phyloP scores from a whole-genome alignment of 345 rosid species.

The Eucalyptus viminalis region DNA sequence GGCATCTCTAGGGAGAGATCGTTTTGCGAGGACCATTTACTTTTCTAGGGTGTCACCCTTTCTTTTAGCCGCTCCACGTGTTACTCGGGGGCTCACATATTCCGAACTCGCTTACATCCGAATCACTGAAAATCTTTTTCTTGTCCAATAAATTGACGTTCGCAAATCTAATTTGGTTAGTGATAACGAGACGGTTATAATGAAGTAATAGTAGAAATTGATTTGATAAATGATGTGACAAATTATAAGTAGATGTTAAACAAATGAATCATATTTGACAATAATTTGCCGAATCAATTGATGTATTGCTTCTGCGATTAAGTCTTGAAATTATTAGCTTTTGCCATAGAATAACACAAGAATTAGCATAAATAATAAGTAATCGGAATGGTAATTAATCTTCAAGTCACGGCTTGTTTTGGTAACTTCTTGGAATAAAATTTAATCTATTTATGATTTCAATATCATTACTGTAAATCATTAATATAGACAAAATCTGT shows the following conservation, averaged over 20 bases:
- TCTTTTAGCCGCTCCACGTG: background rate
- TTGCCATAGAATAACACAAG: background rate
- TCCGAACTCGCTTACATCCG: background rate
- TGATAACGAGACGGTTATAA: background rate
- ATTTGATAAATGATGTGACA: too few species aligned
- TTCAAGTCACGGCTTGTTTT: background rate
- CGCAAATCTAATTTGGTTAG: background rate
- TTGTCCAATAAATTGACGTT: background rate
- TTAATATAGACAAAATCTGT: background rate
- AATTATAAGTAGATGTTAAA: background rate
- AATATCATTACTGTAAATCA: background rate
- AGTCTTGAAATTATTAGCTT: background rate
- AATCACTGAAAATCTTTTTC: background rate
- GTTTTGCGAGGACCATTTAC: background rate
- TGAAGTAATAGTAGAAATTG: background rate
- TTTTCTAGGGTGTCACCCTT: background rate
- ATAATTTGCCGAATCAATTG: background rate
- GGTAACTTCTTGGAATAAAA: background rate
- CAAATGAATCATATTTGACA: background rate
- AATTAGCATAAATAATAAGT: background rate
- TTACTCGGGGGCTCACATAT: background rate
- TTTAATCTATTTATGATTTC: background rate
- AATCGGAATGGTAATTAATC: background rate
- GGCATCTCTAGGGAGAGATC: background rate
- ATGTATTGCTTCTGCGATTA: accelerated